Percentiles rank a stretch among this genome's conserved stretches.
phyloP scores from a whole-genome alignment of 2,329 filamentous ascomycete species.

The Ascochyta rabiei region DNA sequence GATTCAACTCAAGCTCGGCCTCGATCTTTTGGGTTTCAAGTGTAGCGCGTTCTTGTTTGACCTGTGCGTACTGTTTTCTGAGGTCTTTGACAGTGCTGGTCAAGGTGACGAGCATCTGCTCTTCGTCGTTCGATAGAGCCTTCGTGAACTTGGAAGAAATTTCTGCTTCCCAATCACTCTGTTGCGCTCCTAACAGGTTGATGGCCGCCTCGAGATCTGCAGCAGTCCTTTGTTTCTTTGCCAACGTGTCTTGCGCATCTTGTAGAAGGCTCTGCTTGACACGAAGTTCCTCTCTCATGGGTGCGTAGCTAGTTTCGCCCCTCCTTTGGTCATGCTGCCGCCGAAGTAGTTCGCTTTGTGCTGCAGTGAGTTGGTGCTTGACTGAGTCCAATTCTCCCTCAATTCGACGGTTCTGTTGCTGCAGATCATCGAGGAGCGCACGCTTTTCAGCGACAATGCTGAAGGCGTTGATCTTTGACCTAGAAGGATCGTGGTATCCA shows the following conservation, averaged over 20 bases:
- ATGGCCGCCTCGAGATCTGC: constrained; percentile 71
- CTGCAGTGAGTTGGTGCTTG: constrained; percentile 86
- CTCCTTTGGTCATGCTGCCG: constrained; percentile 78
- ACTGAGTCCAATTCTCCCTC: constrained; percentile 74
- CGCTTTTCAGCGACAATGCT: constrained; percentile 76
- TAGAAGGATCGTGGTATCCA: constrained; percentile 86
- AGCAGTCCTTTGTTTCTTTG: constrained; percentile 68
- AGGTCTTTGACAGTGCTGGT: constrained; percentile 73
- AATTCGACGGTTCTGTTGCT: constrained; percentile 68
- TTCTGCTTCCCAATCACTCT: constrained; percentile 79
- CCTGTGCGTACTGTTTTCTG: constrained; percentile 75
- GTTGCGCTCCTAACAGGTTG: constrained; percentile 69
- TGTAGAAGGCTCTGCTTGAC: constrained; percentile 77
- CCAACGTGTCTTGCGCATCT: constrained; percentile 73
- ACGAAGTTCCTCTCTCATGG: constrained; percentile 76
- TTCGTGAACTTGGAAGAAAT: constrained; percentile 90
- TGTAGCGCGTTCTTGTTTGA: constrained; percentile 75
- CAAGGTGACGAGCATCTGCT: constrained; percentile 76
- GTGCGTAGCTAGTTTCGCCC: constrained; percentile 81
- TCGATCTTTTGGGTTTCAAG: constrained; percentile 81
- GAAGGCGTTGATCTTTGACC: constrained; percentile 86
- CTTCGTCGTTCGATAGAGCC: constrained; percentile 80
- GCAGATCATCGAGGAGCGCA: constrained; percentile 72
- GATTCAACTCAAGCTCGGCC: constrained; percentile 85
- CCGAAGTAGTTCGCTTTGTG: constrained; percentile 84